These are phyloP conservation scores for Diaporthe destruens DNA, from an alignment of 2,329 filamentous ascomycete species.

Conservation along the genomic window DNA sequence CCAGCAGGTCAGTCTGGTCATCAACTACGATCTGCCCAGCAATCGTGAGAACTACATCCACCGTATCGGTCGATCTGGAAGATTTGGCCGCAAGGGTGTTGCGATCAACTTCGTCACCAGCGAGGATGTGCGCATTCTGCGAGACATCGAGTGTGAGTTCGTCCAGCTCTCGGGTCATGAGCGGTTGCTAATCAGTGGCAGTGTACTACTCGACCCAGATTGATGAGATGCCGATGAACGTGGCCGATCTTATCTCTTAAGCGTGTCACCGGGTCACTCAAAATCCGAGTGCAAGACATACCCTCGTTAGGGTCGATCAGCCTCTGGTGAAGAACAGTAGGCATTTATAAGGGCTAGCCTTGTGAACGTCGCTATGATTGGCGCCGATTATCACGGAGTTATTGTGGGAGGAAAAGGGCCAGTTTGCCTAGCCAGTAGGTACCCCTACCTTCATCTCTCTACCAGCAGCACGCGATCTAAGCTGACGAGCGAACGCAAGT, in stretches of 20 bases:
- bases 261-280: not conserved
- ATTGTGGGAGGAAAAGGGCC: conserved; percentile 42
- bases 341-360: not conserved
- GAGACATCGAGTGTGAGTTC: conserved; percentile 88
- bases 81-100: conserved; percentile 99
- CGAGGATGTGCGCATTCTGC: conserved; percentile 99
- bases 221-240: conserved; percentile 99
- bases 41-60: conserved; percentile 99
- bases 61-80: conserved; percentile 98
- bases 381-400: conserved; percentile 26
- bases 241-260: conserved; percentile 79
- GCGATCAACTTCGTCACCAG: conserved; percentile 99
- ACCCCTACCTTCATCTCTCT: too few relatives aligned
- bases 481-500: conserved; percentile 22
- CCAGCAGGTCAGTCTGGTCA: conserved; percentile 99
- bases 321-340: not conserved
- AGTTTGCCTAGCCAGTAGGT: conserved; percentile 38
- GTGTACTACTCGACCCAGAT: conserved; percentile 99
- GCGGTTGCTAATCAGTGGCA: conserved; percentile 29
- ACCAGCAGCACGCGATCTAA: not conserved
- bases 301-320: not conserved
- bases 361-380: not conserved
- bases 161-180: not conserved
- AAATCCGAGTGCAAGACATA: not conserved
- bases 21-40: conserved; percentile 99